Conservation (phyloP, 345 rosid genomes). For the Nephelium lappaceum region DNA sequence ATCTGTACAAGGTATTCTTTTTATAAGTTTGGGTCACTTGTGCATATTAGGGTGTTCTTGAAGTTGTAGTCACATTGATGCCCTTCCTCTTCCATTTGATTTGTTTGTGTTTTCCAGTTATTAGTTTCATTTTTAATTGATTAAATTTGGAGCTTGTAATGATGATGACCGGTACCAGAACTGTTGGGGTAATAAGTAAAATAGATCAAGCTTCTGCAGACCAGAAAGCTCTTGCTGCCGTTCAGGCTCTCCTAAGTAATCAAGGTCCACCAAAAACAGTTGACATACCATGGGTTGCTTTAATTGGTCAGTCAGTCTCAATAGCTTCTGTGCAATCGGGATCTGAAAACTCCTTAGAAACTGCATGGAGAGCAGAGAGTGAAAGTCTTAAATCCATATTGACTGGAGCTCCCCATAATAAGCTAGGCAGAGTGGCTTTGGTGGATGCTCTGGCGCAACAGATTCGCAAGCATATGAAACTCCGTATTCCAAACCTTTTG, state of each 20-base stretch:
- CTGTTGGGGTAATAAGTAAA: conserved; percentile 90
- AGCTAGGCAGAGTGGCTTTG: conserved; percentile 80
- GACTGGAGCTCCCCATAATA: conserved; percentile 68
- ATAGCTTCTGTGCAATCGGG: conserved; percentile 79
- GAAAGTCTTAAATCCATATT: conserved; percentile 76
- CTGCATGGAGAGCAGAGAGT: conserved; percentile 83
- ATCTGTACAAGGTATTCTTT: not conserved
- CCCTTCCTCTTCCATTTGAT: not conserved
- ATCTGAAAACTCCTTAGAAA: conserved; percentile 72
- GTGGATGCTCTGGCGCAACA: conserved; percentile 73
- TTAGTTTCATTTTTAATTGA: not conserved
- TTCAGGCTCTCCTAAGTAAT: conserved; percentile 67
- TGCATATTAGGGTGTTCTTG: not conserved
- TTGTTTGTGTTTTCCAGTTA: not conserved
- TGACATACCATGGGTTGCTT: conserved; percentile 76
- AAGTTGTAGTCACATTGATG: not conserved
- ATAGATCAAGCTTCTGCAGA: conserved; percentile 88
- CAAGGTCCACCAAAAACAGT: conserved; percentile 78
- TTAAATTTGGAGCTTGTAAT: conserved; percentile 4
- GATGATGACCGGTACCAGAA: conserved; percentile 71
- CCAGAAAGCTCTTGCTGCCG: conserved; percentile 66
- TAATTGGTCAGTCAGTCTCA: conserved; percentile 80
- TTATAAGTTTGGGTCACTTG: not conserved
- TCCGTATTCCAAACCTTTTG: conserved; percentile 71
- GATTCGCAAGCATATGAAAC: conserved; percentile 78